Evolutionary conservation across 495 filamentous ascomycete genomes (phyloP).

Genomic region (Aspergillus wentii): DNA sequence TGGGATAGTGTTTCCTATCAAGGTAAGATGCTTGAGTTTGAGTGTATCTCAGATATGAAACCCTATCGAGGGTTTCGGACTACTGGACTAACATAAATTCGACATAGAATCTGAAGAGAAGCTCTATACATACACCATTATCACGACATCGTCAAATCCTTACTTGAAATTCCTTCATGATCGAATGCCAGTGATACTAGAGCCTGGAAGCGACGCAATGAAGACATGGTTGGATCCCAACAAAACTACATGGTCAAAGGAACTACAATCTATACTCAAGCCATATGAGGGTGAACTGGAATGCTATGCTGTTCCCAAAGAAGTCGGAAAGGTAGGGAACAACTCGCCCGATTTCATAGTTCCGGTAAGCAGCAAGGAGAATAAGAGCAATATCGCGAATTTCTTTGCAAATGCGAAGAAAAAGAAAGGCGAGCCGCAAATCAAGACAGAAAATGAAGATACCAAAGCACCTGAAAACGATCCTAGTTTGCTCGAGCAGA

Average conservation of each 20-base stretch:
- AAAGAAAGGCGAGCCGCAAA: constrained; percentile 18
- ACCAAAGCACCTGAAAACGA: constrained; percentile 9
- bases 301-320: constrained; percentile 77
- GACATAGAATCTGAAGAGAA: constrained; percentile 51
- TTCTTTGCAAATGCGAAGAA: constrained; percentile 67
- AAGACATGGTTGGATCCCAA: constrained; percentile 75
- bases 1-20: constrained; percentile 88
- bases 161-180: constrained; percentile 84
- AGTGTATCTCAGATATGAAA: no score
- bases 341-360: constrained; percentile 79
- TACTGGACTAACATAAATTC: constrained; percentile 1
- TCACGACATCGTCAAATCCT: constrained; percentile 79
- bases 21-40: constrained; percentile 35
- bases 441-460: neutral
- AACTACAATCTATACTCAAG: constrained; percentile 69
- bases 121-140: constrained; percentile 82
- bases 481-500: constrained; percentile 8
- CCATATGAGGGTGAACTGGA: constrained; percentile 80
- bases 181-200: constrained; percentile 91
- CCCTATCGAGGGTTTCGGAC: no score
- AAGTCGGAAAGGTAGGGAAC: constrained; percentile 95
- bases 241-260: constrained; percentile 65
- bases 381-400: constrained; percentile 88
- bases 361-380: constrained; percentile 74
- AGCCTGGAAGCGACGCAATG: constrained; percentile 67